Percentiles rank a stretch among this genome's conserved stretches.
phyloP scores from a whole-genome alignment of 495 filamentous ascomycete species.

The Penicillium tannophilum region DNA sequence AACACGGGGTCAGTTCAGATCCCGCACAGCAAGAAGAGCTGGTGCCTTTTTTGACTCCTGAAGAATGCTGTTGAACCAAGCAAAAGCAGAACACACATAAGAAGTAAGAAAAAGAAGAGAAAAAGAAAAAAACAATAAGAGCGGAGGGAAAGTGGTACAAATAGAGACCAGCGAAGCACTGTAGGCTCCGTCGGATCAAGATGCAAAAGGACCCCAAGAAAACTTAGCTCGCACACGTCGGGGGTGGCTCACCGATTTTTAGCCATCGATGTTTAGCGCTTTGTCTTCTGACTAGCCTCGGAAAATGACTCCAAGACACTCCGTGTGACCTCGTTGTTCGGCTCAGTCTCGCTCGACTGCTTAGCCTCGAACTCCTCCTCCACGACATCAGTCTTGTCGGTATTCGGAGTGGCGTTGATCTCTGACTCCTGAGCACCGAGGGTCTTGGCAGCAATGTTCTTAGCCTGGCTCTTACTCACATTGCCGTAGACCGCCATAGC shows the following conservation, averaged over 20 bases:
- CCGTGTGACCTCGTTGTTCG: slow-evolving; percentile 38
- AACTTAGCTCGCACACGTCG: not conserved
- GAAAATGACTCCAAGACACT: slow-evolving; percentile 58
- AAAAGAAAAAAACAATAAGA: slow-evolving; percentile 9
- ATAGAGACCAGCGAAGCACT: not conserved
- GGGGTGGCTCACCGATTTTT: not conserved
- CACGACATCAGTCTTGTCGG: not conserved
- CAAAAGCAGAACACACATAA: slow-evolving; percentile 1
- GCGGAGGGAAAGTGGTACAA: slow-evolving; percentile 10
- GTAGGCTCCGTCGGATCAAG: not conserved
- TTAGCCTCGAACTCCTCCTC: slow-evolving; percentile 8
- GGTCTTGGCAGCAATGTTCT: slow-evolving; percentile 59
- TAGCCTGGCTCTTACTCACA: slow-evolving; percentile 81
- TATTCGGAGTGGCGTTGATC: not conserved
- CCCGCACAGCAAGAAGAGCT: not conserved
- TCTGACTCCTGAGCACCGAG: slow-evolving; percentile 32
- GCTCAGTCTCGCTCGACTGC: slow-evolving; percentile 10
- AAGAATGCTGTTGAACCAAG: slow-evolving; percentile 14
- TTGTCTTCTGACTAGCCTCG: slow-evolving; percentile 21
- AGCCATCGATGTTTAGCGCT: not conserved
- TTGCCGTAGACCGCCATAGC: slow-evolving; percentile 96
- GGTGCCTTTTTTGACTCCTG: slow-evolving; percentile 12
- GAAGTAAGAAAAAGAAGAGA: slow-evolving; percentile 3
- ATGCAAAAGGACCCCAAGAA: not conserved
- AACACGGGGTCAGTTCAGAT: slow-evolving; percentile 3